These are phyloP conservation scores for Venturia aucupariae DNA, from an alignment of 2,329 filamentous ascomycete genomes.

Conservation along the genomic window DNA sequence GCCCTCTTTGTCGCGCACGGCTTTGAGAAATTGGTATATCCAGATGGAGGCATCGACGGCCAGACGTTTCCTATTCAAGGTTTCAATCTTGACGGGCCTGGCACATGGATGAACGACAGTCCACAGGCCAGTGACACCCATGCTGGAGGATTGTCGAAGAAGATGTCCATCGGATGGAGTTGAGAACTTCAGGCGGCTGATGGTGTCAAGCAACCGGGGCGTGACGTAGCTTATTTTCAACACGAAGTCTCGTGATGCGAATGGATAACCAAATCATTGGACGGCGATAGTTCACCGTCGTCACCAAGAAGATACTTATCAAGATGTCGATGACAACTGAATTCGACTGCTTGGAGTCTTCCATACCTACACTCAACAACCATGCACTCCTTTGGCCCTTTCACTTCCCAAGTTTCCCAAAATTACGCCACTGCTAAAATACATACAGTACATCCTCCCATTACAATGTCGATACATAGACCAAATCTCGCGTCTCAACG, in stretches of 20 bases:
- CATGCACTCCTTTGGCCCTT: no score
- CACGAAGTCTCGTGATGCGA: not conserved
- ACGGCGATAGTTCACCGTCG: no score
- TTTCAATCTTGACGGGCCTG: constrained; percentile 90
- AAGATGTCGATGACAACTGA: no score
- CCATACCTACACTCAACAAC: no score
- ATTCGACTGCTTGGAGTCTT: no score
- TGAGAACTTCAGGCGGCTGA: not conserved
- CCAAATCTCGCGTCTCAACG: not conserved
- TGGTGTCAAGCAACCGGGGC: no score
- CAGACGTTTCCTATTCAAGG: constrained; percentile 89
- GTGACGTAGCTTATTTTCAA: not conserved
- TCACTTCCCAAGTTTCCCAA: not conserved
- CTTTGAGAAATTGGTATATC: constrained; percentile 99
- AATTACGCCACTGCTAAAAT: not conserved
- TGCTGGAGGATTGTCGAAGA: constrained; percentile 31
- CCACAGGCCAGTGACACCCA: constrained; percentile 99
- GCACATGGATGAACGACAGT: constrained; percentile 91
- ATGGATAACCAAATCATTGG: no score
- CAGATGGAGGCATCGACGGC: constrained; percentile 98
- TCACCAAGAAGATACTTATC: no score
- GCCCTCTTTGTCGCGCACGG: constrained; percentile 95
- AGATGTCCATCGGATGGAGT: not conserved
- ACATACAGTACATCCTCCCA: not conserved
- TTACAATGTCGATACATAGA: not conserved